Conservation (phyloP, 495 filamentous ascomycete species). For the Aspergillus indologenus region DNA sequence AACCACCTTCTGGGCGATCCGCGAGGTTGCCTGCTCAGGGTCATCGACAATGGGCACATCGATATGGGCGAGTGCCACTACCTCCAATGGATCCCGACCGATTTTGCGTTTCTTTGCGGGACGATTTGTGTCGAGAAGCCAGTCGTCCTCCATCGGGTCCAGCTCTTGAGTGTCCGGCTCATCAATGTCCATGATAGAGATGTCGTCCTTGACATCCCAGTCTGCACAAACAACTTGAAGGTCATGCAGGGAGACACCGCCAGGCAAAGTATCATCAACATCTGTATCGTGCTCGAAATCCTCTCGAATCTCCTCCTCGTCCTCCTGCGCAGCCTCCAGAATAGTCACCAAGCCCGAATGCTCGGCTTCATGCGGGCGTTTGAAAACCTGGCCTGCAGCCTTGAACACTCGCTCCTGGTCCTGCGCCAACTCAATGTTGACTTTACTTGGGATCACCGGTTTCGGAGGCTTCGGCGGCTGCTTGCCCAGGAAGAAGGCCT, state of each 20-base stretch:
- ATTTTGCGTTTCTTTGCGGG: constrained; percentile 51
- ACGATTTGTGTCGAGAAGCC: constrained; percentile 43
- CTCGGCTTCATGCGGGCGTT: constrained; percentile 56
- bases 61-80: constrained; percentile 44
- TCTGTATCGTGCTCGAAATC: constrained; percentile 61
- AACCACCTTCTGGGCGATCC: constrained; percentile 68
- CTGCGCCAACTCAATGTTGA: constrained; percentile 74
- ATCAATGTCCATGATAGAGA: constrained; percentile 31
- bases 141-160: constrained; percentile 47
- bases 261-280: constrained; percentile 43
- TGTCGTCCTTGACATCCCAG: constrained; percentile 63
- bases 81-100: constrained; percentile 36
- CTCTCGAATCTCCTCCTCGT: constrained; percentile 56
- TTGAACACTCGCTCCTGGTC: constrained; percentile 82
- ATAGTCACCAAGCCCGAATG: constrained; percentile 55
- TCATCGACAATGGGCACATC: constrained; percentile 56
- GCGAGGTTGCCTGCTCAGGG: constrained; percentile 58
- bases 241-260: constrained; percentile 68
- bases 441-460: constrained; percentile 76
- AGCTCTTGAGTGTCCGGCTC: constrained; percentile 29
- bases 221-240: constrained; percentile 77
- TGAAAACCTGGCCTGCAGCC: constrained; percentile 55
- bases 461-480: constrained; percentile 72
- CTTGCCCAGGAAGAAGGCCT: constrained; percentile 66
- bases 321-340: constrained; percentile 49